Percentiles rank a stretch among this genome's conserved stretches.
phyloP scores from a whole-genome alignment of 176 grass and related monocot genomes.

The Themeda triandra region DNA sequence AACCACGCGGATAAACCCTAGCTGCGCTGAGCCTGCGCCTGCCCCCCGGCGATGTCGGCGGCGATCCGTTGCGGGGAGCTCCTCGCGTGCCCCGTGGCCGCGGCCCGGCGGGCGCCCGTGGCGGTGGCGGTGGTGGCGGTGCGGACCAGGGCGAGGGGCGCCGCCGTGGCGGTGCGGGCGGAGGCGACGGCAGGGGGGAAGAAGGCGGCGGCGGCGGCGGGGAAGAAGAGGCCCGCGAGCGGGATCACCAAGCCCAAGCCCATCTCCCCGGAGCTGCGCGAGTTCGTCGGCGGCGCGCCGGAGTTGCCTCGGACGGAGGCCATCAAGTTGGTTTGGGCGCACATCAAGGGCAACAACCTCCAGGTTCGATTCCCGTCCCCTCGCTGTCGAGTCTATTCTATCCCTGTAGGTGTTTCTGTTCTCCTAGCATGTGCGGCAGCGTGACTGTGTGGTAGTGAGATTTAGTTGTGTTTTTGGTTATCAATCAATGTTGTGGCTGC shows the following conservation, averaged over 20 bases:
- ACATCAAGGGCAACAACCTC: constrained; percentile 89
- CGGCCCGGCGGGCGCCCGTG: not conserved
- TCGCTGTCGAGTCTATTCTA: not conserved
- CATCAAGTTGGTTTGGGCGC: constrained; percentile 87
- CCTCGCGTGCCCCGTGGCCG: constrained; percentile 3
- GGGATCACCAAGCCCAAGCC: constrained; percentile 86
- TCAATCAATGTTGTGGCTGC: not conserved
- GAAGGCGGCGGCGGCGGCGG: not conserved
- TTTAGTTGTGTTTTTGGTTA: no score
- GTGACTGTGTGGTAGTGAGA: not conserved
- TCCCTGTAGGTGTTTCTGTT: not conserved
- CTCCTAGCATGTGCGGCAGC: not conserved
- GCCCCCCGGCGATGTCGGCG: constrained; percentile 38
- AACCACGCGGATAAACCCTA: constrained; percentile 34
- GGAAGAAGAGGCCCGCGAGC: constrained; percentile 47
- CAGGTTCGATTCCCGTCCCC: constrained; percentile 36
- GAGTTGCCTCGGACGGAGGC: constrained; percentile 84
- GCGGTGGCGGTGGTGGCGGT: not conserved
- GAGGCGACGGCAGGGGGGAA: constrained; percentile 15
- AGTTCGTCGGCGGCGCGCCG: constrained; percentile 63
- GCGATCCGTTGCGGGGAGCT: constrained; percentile 33
- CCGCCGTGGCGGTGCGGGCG: constrained; percentile 16
- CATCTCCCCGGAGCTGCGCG: constrained; percentile 71
- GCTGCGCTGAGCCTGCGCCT: not conserved
- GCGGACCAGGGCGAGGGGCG: not conserved